phyloP scores from a whole-genome alignment of 805 yeast species.

The Grigorovia yakushimaensis region DNA sequence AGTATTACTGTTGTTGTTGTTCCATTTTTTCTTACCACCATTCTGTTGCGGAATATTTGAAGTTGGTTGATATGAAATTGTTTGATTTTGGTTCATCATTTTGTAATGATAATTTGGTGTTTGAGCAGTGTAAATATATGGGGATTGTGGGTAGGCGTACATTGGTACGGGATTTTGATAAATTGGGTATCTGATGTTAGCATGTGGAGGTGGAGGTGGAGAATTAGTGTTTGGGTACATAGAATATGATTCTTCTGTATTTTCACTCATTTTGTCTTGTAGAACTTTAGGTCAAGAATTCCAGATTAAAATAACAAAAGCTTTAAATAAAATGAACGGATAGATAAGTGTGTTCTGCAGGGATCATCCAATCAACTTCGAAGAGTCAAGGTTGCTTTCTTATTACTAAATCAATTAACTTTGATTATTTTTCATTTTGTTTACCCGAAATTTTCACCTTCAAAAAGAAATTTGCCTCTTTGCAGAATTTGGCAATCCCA shows the following conservation, averaged over 20 bases:
- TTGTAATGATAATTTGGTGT: conserved; percentile 19
- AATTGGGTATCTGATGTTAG: conserved; percentile 23
- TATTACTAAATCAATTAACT: background rate
- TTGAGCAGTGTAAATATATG: conserved; percentile 22
- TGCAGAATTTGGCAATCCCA: background rate
- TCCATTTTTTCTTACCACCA: conserved; percentile 23
- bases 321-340: too few relatives aligned
- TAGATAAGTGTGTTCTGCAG: too few relatives aligned
- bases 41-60: conserved; percentile 4
- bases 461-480: too few relatives aligned
- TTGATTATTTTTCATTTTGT: background rate
- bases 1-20: conserved; percentile 4
- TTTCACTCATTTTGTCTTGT: conserved; percentile 5
- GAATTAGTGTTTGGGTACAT: conserved; percentile 29
- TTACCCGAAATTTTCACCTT: background rate
- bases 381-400: background rate
- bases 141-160: conserved; percentile 22
- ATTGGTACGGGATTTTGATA: conserved; percentile 25
- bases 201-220: conserved; percentile 24
- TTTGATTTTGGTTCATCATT: conserved; percentile 24
- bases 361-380: background rate
- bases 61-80: conserved; percentile 5
- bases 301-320: background rate
- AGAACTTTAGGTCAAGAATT: background rate
- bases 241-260: conserved; percentile 25